Percentiles rank a stretch among this genome's conserved stretches.
These are phyloP conservation scores for Gaeumannomyces sp. DNA, from an alignment of 2,329 filamentous ascomycete species.

Conservation along the genomic window DNA sequence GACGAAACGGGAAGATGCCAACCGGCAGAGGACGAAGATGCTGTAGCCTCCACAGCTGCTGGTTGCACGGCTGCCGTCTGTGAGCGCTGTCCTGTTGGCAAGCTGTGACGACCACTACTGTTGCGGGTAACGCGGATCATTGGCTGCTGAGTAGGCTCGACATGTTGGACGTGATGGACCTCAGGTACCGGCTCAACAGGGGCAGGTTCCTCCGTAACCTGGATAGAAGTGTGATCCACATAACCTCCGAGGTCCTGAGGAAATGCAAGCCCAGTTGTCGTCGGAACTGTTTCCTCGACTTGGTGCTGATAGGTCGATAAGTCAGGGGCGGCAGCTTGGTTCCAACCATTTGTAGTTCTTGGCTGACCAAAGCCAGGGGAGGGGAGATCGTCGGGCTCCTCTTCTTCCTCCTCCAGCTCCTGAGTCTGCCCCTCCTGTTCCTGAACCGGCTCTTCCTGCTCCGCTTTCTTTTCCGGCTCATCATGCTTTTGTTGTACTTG, in stretches of 20 bases:
- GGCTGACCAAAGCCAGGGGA: conserved; percentile 17
- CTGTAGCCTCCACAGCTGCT: background rate
- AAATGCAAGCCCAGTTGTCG: background rate
- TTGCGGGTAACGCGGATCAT: background rate
- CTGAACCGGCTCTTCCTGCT: conserved; percentile 16
- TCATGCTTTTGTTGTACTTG: background rate
- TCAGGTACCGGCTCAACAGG: background rate
- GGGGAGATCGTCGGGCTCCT: conserved; percentile 18
- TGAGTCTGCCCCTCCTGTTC: conserved; percentile 5
- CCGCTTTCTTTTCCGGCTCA: conserved; percentile 10
- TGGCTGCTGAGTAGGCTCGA: background rate
- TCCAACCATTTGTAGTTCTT: background rate
- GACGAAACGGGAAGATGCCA: background rate
- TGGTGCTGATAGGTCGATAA: background rate
- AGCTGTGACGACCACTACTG: background rate
- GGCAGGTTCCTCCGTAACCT: background rate
- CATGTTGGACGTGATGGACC: background rate
- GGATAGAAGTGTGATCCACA: background rate
- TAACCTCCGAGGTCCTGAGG: background rate
- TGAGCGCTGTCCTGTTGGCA: conserved; percentile 1
- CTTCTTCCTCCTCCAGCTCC: conserved; percentile 12
- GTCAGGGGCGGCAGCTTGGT: background rate
- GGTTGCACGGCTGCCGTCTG: background rate
- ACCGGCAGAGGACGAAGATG: background rate
- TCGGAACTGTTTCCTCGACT: background rate